Conservation (phyloP, 371 early-diverging fungal genomes). For the Rhizomucor pusillus region DNA sequence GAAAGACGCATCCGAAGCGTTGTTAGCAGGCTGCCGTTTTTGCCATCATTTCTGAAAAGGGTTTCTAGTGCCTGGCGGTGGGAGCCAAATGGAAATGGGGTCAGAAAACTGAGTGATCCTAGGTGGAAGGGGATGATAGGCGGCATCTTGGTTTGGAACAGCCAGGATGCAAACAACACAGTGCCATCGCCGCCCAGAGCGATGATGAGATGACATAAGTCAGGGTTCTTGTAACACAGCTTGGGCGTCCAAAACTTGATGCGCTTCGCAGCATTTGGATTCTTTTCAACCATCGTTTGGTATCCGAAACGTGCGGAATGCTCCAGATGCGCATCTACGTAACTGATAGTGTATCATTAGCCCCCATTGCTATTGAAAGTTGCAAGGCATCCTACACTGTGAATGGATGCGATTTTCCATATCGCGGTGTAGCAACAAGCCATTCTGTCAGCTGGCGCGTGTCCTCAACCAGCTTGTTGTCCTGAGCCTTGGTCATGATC, state of each 20-base stretch:
- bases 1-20: constrained; percentile 84
- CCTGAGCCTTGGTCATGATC: constrained; percentile 85
- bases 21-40: constrained; percentile 47
- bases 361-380: too few species aligned
- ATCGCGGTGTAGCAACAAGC: constrained; percentile 58
- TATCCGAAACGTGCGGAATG: constrained; percentile 57
- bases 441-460: constrained; percentile 77
- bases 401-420: constrained; percentile 50
- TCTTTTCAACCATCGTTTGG: constrained; percentile 26
- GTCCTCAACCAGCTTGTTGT: constrained; percentile 62
- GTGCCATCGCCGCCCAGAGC: constrained; percentile 90
- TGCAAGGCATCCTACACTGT: constrained; percentile 58
- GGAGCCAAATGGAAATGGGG: constrained; percentile 68
- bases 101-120: constrained; percentile 88
- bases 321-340: constrained; percentile 67
- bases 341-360: too few species aligned
- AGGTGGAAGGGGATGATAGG: constrained; percentile 87
- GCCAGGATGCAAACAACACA: constrained; percentile 80
- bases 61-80: too few species aligned
- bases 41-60: too few species aligned
- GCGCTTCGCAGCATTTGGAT: constrained; percentile 24
- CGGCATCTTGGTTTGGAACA: constrained; percentile 86
- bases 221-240: constrained; percentile 62
- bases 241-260: constrained; percentile 80
- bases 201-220: constrained; percentile 76